Base-by-base conservation (phyloP, 192 early-diverging fungal genomes). In the Podila epicladia region DNA sequence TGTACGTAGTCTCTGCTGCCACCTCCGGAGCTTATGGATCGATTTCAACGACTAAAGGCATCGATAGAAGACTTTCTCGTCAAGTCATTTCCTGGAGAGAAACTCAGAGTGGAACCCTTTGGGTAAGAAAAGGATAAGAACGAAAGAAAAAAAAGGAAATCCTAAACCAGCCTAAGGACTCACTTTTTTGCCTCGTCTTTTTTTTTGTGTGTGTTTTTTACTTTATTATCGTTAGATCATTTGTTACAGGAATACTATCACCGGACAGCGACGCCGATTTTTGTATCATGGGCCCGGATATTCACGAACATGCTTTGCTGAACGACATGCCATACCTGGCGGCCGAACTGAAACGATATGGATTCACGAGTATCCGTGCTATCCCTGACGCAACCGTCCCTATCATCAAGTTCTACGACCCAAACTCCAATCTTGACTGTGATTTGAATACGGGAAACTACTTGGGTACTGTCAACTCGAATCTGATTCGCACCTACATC, bases 321-420 rank as follows among this genome's bases (percentile, higher is more conserved):
- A 77, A 77, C 29, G 59, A 77, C 31, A 71, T 77, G 75, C 9
- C 60, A 31, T 28, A 71, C 41, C 48, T 85, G 5, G 84, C 64
- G 17, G 19, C 51, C 0, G 53, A 73, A 9, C 70, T 85, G 28
- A 31, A 41, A 19, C 13, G 20, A 9, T 28, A 50, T 22, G 78
- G 78, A 4, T 82, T 85, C 79, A 15, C 49, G 17, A 62, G 73
- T 9, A 71, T 85, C 12, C 7, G 32, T 0, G 20, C 68, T 12
- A 73, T 85, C 51, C 48, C 65, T 4, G 20, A 50, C 13, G 78
- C 84, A 8, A 69, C 64, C 35, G 84, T 85, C 0, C 84, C 84
- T 9, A 82, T 85, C 41, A 71, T 75, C 61, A 85, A 82, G 51
- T 85, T 82, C 45, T 8, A n/a, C 1, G 84, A 85, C 62, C 79